Conservation (phyloP, 768 basidiomycete species). For the Termitomyces sp. region DNA sequence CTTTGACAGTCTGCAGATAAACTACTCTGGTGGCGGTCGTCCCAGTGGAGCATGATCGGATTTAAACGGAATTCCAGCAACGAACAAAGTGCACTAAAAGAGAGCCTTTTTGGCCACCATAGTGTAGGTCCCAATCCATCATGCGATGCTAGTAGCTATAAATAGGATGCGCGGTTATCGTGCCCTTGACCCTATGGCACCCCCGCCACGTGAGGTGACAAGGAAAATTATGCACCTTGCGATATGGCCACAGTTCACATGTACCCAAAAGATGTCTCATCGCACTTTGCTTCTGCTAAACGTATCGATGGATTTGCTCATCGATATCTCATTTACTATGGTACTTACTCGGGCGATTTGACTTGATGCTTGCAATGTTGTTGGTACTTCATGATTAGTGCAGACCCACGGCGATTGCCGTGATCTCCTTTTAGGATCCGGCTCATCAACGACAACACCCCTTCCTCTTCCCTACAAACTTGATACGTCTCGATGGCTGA, state of each 20-base stretch:
- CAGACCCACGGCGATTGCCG: slow-evolving; percentile 18
- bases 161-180: background rate
- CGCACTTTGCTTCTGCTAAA: background rate
- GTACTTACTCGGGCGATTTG: background rate
- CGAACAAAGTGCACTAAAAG: background rate
- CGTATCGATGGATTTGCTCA: background rate
- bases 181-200: background rate
- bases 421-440: slow-evolving; percentile 6
- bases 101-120: too few relatives aligned
- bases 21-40: background rate
- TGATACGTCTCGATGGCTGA: slow-evolving; percentile 39
- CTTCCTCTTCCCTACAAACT: slow-evolving; percentile 5
- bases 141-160: background rate
- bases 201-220: too few relatives aligned
- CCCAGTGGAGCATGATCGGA: background rate
- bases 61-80: background rate
- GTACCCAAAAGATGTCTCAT: background rate
- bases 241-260: background rate
- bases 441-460: slow-evolving; percentile 1
- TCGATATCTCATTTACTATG: background rate
- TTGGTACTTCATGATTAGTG: background rate
- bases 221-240: background rate
- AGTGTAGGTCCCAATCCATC: background rate
- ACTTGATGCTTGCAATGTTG: background rate
- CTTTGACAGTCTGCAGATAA: background rate